Base-by-base conservation (phyloP, 2,329 filamentous ascomycete genomes). In the Fusarium protoensiforme region DNA sequence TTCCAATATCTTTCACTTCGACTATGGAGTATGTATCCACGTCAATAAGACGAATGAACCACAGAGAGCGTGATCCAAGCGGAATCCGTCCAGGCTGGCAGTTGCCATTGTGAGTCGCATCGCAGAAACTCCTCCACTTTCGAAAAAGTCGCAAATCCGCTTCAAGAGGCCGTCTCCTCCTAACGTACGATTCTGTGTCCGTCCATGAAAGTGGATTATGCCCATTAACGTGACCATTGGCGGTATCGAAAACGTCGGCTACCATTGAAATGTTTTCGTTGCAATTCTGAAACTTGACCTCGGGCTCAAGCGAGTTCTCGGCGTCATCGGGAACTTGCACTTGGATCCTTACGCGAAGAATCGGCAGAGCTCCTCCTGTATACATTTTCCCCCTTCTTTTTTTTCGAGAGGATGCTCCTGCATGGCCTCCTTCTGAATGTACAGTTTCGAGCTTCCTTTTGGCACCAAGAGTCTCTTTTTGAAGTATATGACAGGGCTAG, bases 181-280 rank as follows among this genome's bases (percentile, higher is more conserved):
- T 22, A 4, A 29, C 27, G 5, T 48, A 48, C 14, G 43, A 22
- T 14, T 27, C 43, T n/a, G 43, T 29, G 2, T 11, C 43, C 16
- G 43, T 22, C 43, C 43, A 48, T 5, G 22, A 11, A 2, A 48
- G 0, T 2, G 16, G 16, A 5, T n/a, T 22, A 11, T n/a, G 5
- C 1, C 0, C 43, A 11, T 13, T 5, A n/a, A 11, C 16, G 2
- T 16, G 14, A 2, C 5, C 2, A 6, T 48, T 11, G 4, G 2
- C 1, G 5, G 24, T 24, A 1, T 27, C 43, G 5, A 48, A 48
- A 13, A 48, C 18, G 6, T 48, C 43, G 24, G 43, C 9, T 14
- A 48, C 43, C 16, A 8, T 48, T 13, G 1, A 29, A n/a, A 48
- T 48, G 9, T 6, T 18, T 9, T 48, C 24, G 2, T 48, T 1